These are phyloP conservation scores for Zasmidium angulare DNA, from an alignment of 2,329 filamentous ascomycete species.

Conservation along the genomic window DNA sequence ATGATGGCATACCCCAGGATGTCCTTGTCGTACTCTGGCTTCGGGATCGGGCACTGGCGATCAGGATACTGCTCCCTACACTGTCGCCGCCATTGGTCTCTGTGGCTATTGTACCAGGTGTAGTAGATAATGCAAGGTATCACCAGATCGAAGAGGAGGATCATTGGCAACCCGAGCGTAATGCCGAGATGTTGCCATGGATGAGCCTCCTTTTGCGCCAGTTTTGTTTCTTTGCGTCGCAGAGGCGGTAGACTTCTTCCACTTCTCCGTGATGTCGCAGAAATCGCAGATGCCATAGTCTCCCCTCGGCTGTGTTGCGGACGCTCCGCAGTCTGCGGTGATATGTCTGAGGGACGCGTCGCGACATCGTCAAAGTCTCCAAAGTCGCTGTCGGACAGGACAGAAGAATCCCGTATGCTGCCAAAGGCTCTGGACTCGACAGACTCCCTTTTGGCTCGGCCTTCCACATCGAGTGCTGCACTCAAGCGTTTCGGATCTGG, in stretches of 20 bases:
- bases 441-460: constrained; percentile 17
- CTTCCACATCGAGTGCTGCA: constrained; percentile 11
- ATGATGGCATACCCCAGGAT: constrained; percentile 33
- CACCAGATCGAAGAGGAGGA: constrained; percentile 33
- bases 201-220: constrained; percentile 29
- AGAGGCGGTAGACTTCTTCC: constrained; percentile 24
- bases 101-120: constrained; percentile 28
- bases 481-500: constrained; percentile 17
- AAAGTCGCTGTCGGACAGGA: constrained; percentile 17
- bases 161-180: constrained; percentile 32
- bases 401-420: constrained; percentile 16
- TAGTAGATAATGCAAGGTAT: constrained; percentile 36
- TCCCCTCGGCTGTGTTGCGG: constrained; percentile 18
- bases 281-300: constrained; percentile 15
- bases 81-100: constrained; percentile 15
- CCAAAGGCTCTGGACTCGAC: constrained; percentile 16
- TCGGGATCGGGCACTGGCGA: constrained; percentile 22
- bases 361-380: constrained; percentile 13
- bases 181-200: constrained; percentile 31
- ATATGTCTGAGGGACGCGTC: constrained; percentile 4
- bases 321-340: constrained; percentile 5
- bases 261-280: constrained; percentile 14
- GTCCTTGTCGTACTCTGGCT: constrained; percentile 28
- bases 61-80: constrained; percentile 20
- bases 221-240: constrained; percentile 26